Evolutionary conservation across 2,329 filamentous ascomycete genomes (phyloP).

Genomic region (Claviceps digitariae): DNA sequence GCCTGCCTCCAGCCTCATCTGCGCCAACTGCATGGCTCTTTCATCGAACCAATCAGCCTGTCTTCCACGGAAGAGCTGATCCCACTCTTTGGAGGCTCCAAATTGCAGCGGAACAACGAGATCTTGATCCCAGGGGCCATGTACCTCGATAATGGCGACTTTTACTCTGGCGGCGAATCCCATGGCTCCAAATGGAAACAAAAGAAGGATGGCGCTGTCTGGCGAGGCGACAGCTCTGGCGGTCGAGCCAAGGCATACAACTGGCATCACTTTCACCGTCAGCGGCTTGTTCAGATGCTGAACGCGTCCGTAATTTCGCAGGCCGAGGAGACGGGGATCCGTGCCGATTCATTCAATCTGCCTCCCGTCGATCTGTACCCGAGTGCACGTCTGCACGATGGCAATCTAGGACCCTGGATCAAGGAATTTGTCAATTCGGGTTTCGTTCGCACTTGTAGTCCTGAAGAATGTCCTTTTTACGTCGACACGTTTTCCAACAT

Average conservation of each 20-base stretch:
- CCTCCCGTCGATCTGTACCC: slow-evolving; percentile 30
- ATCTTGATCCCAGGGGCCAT: slow-evolving; percentile 51
- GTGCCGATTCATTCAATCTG: slow-evolving; percentile 35
- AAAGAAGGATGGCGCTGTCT: slow-evolving; percentile 43
- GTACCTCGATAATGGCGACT: slow-evolving; percentile 45
- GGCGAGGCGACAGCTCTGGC: slow-evolving; percentile 53
- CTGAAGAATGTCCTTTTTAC: slow-evolving; percentile 26
- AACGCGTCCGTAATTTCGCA: slow-evolving; percentile 44
- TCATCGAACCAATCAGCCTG: slow-evolving; percentile 39
- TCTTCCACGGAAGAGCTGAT: slow-evolving; percentile 39
- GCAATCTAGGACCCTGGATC: slow-evolving; percentile 28
- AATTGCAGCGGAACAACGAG: slow-evolving; percentile 49
- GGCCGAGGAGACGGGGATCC: slow-evolving; percentile 27
- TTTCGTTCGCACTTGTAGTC: slow-evolving; percentile 29
- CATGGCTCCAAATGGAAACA: slow-evolving; percentile 44
- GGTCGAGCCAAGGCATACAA: slow-evolving; percentile 38
- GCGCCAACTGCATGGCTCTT: slow-evolving; percentile 39
- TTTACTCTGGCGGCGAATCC: slow-evolving; percentile 42
- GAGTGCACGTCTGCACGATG: slow-evolving; percentile 20
- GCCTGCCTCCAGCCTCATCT: slow-evolving; percentile 44
- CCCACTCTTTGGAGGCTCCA: slow-evolving; percentile 49
- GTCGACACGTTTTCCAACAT: slow-evolving; percentile 21
- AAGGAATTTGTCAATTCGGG: slow-evolving; percentile 26
- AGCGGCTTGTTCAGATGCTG: slow-evolving; percentile 55
- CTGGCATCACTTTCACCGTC: slow-evolving; percentile 59